phyloP scores from a whole-genome alignment of 2,329 filamentous ascomycete genomes.

The Neurospora crassa region DNA sequence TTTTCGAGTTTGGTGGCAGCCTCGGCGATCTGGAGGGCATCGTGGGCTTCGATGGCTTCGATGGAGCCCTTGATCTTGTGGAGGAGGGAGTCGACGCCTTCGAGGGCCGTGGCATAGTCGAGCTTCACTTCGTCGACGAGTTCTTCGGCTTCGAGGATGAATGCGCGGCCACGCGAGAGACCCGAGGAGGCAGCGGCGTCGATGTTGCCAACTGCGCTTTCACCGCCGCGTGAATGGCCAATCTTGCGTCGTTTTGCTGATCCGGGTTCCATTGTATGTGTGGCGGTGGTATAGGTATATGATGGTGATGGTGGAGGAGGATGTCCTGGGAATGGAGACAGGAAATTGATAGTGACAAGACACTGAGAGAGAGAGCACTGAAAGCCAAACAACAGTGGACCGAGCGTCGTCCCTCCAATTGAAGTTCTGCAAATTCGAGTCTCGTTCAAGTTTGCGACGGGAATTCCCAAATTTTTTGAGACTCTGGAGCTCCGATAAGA shows the following conservation, averaged over 20 bases:
- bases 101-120: constrained; percentile 40
- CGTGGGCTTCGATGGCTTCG: constrained; percentile 40
- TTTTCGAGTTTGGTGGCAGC: constrained; percentile 60
- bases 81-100: constrained; percentile 38
- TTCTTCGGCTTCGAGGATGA: constrained; percentile 51
- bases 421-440: neutral
- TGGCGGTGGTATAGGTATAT: neutral
- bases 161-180: constrained; percentile 36
- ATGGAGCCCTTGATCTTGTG: constrained; percentile 43
- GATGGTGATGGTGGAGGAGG: neutral
- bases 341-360: neutral
- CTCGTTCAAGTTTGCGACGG: neutral
- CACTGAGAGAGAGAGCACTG: neutral
- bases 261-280: constrained; percentile 20
- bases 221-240: constrained; percentile 17
- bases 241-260: constrained; percentile 27
- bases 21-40: constrained; percentile 48
- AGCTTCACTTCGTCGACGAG: constrained; percentile 44
- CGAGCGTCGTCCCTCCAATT: neutral
- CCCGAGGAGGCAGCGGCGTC: constrained; percentile 22
- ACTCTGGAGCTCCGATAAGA: constrained; percentile 12
- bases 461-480: constrained; percentile 3
- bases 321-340: neutral
- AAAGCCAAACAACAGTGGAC: neutral
- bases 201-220: constrained; percentile 13